Evolutionary conservation across 2,329 filamentous ascomycete genomes (phyloP).

Genomic region (Trichophyton equinum): DNA sequence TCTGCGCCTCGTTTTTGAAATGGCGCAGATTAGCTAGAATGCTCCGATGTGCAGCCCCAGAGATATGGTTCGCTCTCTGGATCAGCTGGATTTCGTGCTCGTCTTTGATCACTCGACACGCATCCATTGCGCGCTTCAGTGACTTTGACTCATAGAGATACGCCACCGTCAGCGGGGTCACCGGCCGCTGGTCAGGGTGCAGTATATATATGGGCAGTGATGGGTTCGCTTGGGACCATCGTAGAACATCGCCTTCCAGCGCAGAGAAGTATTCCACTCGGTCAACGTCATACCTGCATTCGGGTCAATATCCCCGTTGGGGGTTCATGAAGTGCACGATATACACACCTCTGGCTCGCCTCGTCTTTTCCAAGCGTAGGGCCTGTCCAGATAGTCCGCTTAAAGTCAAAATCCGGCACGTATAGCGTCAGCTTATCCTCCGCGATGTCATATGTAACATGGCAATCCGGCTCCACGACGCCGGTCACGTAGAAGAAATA

Average conservation of each 20-base stretch:
- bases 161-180: not conserved
- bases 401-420: conserved; percentile 56
- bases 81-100: conserved; percentile 63
- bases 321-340: not conserved
- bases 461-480: conserved; percentile 42
- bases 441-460: conserved; percentile 45
- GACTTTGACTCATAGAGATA: conserved; percentile 17
- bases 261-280: conserved; percentile 48
- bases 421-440: conserved; percentile 57
- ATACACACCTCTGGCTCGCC: conserved; percentile 40
- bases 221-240: conserved; percentile 22
- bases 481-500: conserved; percentile 52
- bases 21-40: conserved; percentile 49
- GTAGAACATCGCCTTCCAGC: conserved; percentile 39
- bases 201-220: conserved; percentile 25
- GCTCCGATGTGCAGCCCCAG: conserved; percentile 52
- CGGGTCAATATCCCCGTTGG: not conserved
- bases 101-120: conserved; percentile 58
- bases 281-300: conserved; percentile 53
- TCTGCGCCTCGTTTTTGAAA: conserved; percentile 65
- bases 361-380: conserved; percentile 39
- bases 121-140: conserved; percentile 47
- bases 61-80: conserved; percentile 58
- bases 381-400: conserved; percentile 32
- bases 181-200: conserved; percentile 26